Conservation (phyloP, 1,139 yeast genomes). For the Nakaseomyces kungkrabaensis region DNA sequence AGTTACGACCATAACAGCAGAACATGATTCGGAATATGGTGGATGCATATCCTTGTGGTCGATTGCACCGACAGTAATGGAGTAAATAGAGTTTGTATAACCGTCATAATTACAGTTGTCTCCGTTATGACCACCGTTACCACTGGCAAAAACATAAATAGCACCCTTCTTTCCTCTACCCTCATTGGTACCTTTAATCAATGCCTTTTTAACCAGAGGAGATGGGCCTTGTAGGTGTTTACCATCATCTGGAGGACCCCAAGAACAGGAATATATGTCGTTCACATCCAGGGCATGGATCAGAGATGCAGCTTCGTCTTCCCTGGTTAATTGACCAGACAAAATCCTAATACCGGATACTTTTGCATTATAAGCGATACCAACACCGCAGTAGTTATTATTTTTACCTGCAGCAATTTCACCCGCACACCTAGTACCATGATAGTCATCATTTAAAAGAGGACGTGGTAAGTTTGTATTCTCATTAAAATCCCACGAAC, state of each 20-base stretch:
- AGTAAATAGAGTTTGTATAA: constrained; percentile 89
- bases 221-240: constrained; percentile 79
- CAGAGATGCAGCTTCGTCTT: constrained; percentile 86
- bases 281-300: constrained; percentile 69
- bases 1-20: constrained; percentile 94
- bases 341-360: constrained; percentile 88
- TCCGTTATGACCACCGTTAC: constrained; percentile 76
- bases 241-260: constrained; percentile 99
- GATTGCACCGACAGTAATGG: constrained; percentile 91
- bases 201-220: constrained; percentile 63
- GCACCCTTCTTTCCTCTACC: constrained; percentile 83
- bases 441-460: constrained; percentile 70
- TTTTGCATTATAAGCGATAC: constrained; percentile 79
- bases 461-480: constrained; percentile 73
- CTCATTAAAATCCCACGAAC: constrained; percentile 87
- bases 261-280: constrained; percentile 92
- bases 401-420: constrained; percentile 83
- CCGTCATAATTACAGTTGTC: constrained; percentile 98
- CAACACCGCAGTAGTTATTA: constrained; percentile 85
- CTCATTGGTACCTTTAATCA: constrained; percentile 71
- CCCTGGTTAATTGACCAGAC: constrained; percentile 68
- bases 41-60: constrained; percentile 84
- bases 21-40: constrained; percentile 80
- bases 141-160: constrained; percentile 89
- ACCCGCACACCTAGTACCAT: constrained; percentile 98